Base-by-base conservation (phyloP, 768 basidiomycete genomes). In the Suillus alpinus region DNA sequence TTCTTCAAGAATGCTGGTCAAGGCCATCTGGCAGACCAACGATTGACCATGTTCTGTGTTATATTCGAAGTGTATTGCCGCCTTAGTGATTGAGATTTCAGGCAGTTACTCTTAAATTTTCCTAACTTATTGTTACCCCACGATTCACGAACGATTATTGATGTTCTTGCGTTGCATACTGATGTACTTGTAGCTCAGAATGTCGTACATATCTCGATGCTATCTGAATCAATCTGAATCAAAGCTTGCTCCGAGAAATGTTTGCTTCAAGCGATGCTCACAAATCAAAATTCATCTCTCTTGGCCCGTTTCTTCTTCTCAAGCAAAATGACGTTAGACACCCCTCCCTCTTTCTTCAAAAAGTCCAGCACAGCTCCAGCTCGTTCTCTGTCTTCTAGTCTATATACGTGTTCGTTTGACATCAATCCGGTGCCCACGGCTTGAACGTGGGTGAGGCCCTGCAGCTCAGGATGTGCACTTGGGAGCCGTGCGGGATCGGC, bases 1-100 rank as follows among this genome's bases (percentile, higher is more conserved):
- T 55, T 26, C 53, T 55, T 12, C 37, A 55, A 26, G 26, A 39
- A 55, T 55, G 53, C 37, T 55, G 53, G 53, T 55, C 53, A 12
- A 29, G 26, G 16, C 37, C 37, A 0, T 18, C 23, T 18, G 53
- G 18, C n/a, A 55, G 53, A 26, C 53, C 53, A 2, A 55, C 53
- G 3, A 18, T 29, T 12, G 53, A 55, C 26, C 36, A 26, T 16
- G 26, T 55, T 55, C 23, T 55, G 36, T 18, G 34, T 29, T 39
- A 55, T 26, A 9, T 55, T 39, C 34, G 9, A 26, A 29, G 9
- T 13, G 37, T 23, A 39, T 37, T 39, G 10, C 23, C 37, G 23
- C 53, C 53, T 1, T 39, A 55, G 16, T 18, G 2, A 18, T 5
- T 4, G 26, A n/a, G n/a, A n/a, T n/a, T n/a, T n/a, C 26, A 47